Conservation (phyloP, 352 stramenopile species). For the Phytophthora uliginosa region DNA sequence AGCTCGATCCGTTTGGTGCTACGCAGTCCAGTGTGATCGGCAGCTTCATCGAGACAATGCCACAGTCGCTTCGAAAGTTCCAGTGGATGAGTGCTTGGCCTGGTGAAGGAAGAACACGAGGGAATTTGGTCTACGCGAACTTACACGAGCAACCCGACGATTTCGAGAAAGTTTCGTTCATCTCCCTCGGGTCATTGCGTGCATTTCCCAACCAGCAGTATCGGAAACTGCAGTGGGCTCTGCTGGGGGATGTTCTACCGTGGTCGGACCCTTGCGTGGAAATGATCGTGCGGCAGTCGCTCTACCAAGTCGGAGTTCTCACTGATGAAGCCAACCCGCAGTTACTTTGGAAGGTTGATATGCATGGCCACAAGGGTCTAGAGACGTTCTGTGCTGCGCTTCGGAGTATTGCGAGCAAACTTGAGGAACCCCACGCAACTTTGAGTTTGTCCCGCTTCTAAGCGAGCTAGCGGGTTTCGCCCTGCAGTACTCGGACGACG, state of each 20-base stretch:
- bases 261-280: conserved; percentile 53
- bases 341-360: conserved; percentile 53
- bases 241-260: conserved; percentile 55
- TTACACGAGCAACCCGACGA: conserved; percentile 25
- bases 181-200: conserved; percentile 50
- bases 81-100: conserved; percentile 60
- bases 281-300: conserved; percentile 50
- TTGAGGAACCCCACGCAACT: conserved; percentile 44
- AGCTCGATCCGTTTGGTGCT: conserved; percentile 58
- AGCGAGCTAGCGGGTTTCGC: conserved; percentile 44
- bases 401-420: conserved; percentile 22
- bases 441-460: conserved; percentile 44
- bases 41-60: conserved; percentile 49
- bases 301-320: conserved; percentile 63
- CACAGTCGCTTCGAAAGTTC: conserved; percentile 19
- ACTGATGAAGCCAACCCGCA: conserved; percentile 34
- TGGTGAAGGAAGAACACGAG: conserved; percentile 36
- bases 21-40: conserved; percentile 23
- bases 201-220: conserved; percentile 63
- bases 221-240: conserved; percentile 49
- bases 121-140: conserved; percentile 64
- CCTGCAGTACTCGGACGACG: conserved; percentile 37
- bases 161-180: conserved; percentile 40
- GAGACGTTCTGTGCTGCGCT: conserved; percentile 36
- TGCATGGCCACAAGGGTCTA: conserved; percentile 19